Evolutionary conservation across 176 grass and related monocot genomes (phyloP).

Genomic region (Triticum timopheevii): DNA sequence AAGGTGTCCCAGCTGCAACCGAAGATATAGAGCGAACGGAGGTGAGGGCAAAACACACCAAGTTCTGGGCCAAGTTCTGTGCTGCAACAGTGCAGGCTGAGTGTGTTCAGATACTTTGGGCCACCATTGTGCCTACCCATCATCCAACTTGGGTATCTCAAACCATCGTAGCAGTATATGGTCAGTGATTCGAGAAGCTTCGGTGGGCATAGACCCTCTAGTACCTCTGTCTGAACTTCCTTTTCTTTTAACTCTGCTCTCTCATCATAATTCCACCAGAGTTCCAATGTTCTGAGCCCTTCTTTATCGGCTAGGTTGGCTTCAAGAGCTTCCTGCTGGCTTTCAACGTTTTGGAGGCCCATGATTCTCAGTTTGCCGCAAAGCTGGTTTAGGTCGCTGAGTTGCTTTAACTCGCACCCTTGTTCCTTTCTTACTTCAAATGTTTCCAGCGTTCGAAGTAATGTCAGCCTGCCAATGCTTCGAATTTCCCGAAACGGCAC

Average conservation of each 20-base stretch:
- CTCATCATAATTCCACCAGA: background rate
- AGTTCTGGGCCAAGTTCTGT: background rate
- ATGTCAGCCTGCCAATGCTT: conserved; percentile 15
- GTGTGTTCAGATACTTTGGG: background rate
- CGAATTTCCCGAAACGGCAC: background rate
- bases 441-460: background rate
- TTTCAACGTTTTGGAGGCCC: conserved; percentile 33
- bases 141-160: conserved; percentile 26
- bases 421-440: conserved; percentile 10
- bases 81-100: fast-evolving
- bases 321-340: conserved; percentile 29
- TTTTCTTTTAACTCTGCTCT: no score
- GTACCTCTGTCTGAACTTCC: background rate
- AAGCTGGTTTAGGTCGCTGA: conserved; percentile 35
- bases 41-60: background rate
- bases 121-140: background rate
- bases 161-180: background rate
- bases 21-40: fast-evolving
- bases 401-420: conserved; percentile 12
- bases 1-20: background rate
- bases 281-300: background rate
- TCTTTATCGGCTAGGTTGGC: conserved; percentile 24
- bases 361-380: background rate
- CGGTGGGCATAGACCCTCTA: conserved; percentile 40
- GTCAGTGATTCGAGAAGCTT: background rate